These are phyloP conservation scores for Hydnomerulius pinastri DNA, from an alignment of 768 basidiomycete genomes.

Conservation along the genomic window DNA sequence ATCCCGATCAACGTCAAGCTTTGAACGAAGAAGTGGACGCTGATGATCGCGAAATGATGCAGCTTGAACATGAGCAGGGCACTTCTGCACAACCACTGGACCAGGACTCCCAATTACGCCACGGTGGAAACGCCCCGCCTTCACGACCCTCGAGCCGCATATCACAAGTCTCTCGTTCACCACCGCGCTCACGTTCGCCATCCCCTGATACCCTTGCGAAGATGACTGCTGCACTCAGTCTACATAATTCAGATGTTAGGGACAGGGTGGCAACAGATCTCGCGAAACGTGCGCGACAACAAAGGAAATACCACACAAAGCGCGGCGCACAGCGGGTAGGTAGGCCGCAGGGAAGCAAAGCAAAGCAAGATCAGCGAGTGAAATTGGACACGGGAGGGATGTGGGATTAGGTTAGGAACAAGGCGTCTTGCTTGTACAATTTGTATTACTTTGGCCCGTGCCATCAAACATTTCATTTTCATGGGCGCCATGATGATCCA, in stretches of 20 bases:
- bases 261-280: constrained; percentile 65
- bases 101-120: neutral
- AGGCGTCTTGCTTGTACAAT: neutral
- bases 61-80: constrained; percentile 15
- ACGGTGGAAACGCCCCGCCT: constrained; percentile 13
- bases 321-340: constrained; percentile 62
- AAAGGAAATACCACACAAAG: constrained; percentile 80
- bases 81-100: too few species aligned
- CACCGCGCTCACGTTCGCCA: constrained; percentile 50
- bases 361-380: constrained; percentile 73
- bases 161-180: constrained; percentile 53
- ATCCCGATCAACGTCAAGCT: constrained; percentile 19
- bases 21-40: constrained; percentile 6
- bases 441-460: too few species aligned
- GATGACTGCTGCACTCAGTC: constrained; percentile 42
- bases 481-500: too few species aligned
- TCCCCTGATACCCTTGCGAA: constrained; percentile 46
- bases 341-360: constrained; percentile 79
- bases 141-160: constrained; percentile 32
- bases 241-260: constrained; percentile 45
- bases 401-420: constrained; percentile 49
- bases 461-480: too few species aligned
- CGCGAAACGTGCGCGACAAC: constrained; percentile 60
- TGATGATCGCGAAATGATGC: constrained; percentile 10
- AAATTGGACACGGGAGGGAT: constrained; percentile 59